These are phyloP conservation scores for Chimonanthus praecox DNA, from an alignment of 164 flowering plant genomes.

Conservation along the genomic window DNA sequence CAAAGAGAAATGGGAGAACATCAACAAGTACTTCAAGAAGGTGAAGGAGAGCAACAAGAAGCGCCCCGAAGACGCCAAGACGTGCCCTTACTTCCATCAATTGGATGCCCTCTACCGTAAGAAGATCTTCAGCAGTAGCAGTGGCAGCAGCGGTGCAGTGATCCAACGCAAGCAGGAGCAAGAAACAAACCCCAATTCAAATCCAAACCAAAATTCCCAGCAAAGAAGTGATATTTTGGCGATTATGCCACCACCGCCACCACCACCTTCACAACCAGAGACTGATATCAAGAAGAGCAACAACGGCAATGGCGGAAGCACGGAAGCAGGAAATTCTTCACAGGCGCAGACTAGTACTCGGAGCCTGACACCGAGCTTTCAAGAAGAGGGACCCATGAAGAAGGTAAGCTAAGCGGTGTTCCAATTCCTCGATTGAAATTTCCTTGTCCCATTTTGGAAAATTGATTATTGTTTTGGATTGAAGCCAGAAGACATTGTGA, in stretches of 20 bases:
- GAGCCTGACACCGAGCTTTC: constrained; percentile 18
- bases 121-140: constrained; percentile 24
- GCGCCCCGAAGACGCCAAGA: constrained; percentile 65
- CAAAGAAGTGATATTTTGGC: constrained; percentile 11
- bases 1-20: constrained; percentile 20
- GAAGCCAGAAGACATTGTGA: constrained; percentile 87
- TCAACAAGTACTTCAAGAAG: constrained; percentile 18
- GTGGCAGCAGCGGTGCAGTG: not conserved
- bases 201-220: not conserved
- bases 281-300: constrained; percentile 23
- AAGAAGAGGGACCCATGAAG: constrained; percentile 27
- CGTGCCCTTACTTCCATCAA: constrained; percentile 55
- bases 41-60: constrained; percentile 21
- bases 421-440: not conserved
- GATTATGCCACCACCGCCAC: constrained; percentile 16
- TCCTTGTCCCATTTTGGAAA: not conserved
- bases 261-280: constrained; percentile 12
- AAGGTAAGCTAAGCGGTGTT: constrained; percentile 36
- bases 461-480: constrained; percentile 45
- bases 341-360: constrained; percentile 22
- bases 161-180: constrained; percentile 7
- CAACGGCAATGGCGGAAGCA: constrained; percentile 10
- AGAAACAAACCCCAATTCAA: not conserved
- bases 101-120: constrained; percentile 43
- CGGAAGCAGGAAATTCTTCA: constrained; percentile 7